Evolutionary conservation across 768 basidiomycete species (phyloP).

Genomic region (Butyriboletus loyo): DNA sequence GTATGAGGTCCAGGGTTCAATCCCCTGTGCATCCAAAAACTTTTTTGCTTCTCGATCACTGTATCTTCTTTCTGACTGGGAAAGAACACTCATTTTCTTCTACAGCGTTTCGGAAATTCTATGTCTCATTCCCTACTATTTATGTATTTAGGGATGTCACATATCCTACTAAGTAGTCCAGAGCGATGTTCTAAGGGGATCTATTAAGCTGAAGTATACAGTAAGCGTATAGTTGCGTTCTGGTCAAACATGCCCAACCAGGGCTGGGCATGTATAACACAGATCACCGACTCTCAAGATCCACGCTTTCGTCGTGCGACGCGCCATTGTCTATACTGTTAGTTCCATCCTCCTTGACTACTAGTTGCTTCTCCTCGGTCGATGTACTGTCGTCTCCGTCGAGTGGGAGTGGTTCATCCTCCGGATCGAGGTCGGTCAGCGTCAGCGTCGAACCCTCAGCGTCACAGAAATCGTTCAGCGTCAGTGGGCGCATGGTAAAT

Average conservation of each 20-base stretch:
- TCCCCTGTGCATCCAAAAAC: conserved; percentile 39
- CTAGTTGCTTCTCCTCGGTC: background rate
- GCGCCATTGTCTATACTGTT: background rate
- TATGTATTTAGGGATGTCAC: background rate
- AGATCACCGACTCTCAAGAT: conserved; percentile 6
- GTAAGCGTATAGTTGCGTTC: background rate
- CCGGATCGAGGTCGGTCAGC: conserved; percentile 25
- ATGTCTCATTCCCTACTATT: too few relatives aligned
- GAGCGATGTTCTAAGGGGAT: conserved; percentile 3
- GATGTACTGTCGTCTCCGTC: background rate
- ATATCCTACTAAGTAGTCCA: background rate
- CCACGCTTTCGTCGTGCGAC: background rate
- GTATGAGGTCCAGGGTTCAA: conserved; percentile 44
- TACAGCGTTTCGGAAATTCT: background rate
- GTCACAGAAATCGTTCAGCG: conserved; percentile 64
- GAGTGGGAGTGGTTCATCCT: conserved; percentile 23
- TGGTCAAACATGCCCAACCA: background rate
- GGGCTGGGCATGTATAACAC: background rate
- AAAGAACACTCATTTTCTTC: background rate
- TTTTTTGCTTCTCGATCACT: conserved; percentile 12
- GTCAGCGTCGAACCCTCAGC: conserved; percentile 33
- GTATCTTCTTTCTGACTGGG: background rate
- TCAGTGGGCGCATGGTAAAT: conserved; percentile 72
- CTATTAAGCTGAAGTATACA: conserved; percentile 10
- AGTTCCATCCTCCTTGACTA: background rate